These are phyloP conservation scores for Aspergillus bertholletiae DNA, from an alignment of 495 filamentous ascomycete species.

Conservation along the genomic window DNA sequence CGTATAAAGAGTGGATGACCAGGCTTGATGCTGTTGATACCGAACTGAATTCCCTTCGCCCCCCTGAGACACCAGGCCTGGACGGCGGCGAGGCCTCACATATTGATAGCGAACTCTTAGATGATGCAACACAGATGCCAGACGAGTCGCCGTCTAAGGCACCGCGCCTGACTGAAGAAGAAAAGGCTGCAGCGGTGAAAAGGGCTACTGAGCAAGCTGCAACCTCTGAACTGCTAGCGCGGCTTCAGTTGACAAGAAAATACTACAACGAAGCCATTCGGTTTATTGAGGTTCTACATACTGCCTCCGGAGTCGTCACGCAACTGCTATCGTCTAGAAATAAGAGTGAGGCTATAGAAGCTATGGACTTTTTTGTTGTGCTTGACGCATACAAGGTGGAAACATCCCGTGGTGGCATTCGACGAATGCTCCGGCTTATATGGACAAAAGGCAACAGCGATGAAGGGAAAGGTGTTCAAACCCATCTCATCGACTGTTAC, in stretches of 20 bases:
- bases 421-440: constrained; percentile 91
- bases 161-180: constrained; percentile 56
- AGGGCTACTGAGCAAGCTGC: constrained; percentile 73
- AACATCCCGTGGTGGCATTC: constrained; percentile 81
- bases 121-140: constrained; percentile 82
- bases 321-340: constrained; percentile 90
- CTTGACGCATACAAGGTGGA: constrained; percentile 94
- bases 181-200: constrained; percentile 45
- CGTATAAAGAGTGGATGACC: constrained; percentile 76
- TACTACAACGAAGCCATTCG: constrained; percentile 90
- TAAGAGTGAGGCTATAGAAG: constrained; percentile 96
- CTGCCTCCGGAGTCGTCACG: constrained; percentile 69
- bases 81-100: constrained; percentile 52
- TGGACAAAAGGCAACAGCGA: constrained; percentile 99
- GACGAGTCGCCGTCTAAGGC: constrained; percentile 60
- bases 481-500: constrained; percentile 96
- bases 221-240: constrained; percentile 75
- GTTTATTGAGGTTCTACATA: constrained; percentile 92
- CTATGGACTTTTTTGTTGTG: constrained; percentile 97
- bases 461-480: constrained; percentile 96
- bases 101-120: constrained; percentile 75
- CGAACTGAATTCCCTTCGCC: constrained; percentile 77
- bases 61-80: constrained; percentile 72
- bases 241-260: constrained; percentile 79
- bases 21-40: constrained; percentile 75